Percentiles rank a stretch among this genome's conserved stretches.
Evolutionary conservation across 73 alveolate genomes (phyloP).

Genomic region (Loxodes magnus): DNA sequence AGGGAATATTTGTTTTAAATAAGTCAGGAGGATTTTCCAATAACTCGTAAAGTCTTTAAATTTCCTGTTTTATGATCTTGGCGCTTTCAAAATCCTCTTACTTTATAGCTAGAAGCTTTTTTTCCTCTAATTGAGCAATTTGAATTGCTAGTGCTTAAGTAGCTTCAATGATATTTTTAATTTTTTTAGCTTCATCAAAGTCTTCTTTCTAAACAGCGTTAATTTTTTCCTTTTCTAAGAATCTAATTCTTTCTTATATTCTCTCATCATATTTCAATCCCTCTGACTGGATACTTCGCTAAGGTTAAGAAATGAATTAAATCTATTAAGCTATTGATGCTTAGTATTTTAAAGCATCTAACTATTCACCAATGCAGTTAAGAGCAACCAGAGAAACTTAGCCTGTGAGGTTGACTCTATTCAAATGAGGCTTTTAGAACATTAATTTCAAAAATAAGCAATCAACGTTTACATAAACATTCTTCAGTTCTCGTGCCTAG

Average conservation of each 20-base stretch:
- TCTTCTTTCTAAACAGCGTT: slow-evolving; percentile 57
- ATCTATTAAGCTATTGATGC: too few species aligned
- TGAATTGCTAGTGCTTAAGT: slow-evolving; percentile 46
- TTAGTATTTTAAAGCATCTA: too few species aligned
- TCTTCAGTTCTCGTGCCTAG: too few species aligned
- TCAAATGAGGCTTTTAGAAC: slow-evolving; percentile 44
- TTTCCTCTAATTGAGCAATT: slow-evolving; percentile 44
- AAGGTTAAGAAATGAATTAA: too few species aligned
- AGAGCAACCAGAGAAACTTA: slow-evolving; percentile 55
- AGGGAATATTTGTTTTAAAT: too few species aligned
- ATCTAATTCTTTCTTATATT: slow-evolving; percentile 37
- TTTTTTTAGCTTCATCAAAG: slow-evolving; percentile 67
- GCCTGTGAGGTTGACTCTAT: slow-evolving; percentile 44
- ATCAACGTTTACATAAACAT: slow-evolving; percentile 47
- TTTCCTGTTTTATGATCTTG: slow-evolving; percentile 24
- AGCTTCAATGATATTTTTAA: slow-evolving; percentile 62
- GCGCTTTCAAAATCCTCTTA: slow-evolving; percentile 68
- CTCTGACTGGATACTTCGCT: too few species aligned
- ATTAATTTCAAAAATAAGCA: slow-evolving; percentile 46
- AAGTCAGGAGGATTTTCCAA: too few species aligned
- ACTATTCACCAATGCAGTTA: slow-evolving; percentile 42
- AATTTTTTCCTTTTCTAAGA: slow-evolving; percentile 44
- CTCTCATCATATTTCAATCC: too few species aligned
- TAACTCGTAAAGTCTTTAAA: too few species aligned
- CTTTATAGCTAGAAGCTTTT: slow-evolving; percentile 52